Evolutionary conservation across 352 stramenopile genomes (phyloP), one percentile per base, ranked within the genome.

Genomic region (Phytophthora multivora): DNA sequence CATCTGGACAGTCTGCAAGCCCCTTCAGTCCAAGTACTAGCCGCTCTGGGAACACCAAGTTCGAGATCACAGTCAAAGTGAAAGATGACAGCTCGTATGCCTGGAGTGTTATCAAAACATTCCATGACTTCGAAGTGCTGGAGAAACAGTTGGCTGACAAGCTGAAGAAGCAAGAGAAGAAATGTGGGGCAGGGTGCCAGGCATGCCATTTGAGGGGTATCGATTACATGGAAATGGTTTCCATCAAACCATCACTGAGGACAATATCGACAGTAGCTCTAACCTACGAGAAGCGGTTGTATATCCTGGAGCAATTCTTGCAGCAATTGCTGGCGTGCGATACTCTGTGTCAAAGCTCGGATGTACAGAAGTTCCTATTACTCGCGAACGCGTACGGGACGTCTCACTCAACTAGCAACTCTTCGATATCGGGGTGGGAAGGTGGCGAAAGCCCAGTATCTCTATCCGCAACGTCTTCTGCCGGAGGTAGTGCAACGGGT

Each of bases 271-370:
- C 68, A 9, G 50, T 49, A 18, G 59, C 67, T 19, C 45, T 86
- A 23, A 51, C 75, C 12, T 93, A 93, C 69, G 81, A 89, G 11
- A 85, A 85, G 68, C 77, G 76, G 13, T 42, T 90, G 56, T 66
- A 79, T 18, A 68, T 90, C 35, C 67, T 93, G 7, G 79, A 91
- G 19, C 60, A 77, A 42, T 95, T 88, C 48, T 52, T 95, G 40
- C 79, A 91, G 69, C 79, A 84, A n/a, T 51, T 95, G 18, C 47
- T 93, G 15, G 62, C 67, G 33, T 86, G 80, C 49, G 79, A 90
- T 59, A 89, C 83, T 26, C 60, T 95, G 15, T 86, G 84, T 49
- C 84, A 93, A 55, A 93, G 84, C 56, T 82, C 83, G 7, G 65
- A 68, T 2, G 69, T 93, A 26, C 81, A 93, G 18, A 89, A 90